Evolutionary conservation across 2,329 filamentous ascomycete species (phyloP).

Genomic region (Aaosphaeria arxii): DNA sequence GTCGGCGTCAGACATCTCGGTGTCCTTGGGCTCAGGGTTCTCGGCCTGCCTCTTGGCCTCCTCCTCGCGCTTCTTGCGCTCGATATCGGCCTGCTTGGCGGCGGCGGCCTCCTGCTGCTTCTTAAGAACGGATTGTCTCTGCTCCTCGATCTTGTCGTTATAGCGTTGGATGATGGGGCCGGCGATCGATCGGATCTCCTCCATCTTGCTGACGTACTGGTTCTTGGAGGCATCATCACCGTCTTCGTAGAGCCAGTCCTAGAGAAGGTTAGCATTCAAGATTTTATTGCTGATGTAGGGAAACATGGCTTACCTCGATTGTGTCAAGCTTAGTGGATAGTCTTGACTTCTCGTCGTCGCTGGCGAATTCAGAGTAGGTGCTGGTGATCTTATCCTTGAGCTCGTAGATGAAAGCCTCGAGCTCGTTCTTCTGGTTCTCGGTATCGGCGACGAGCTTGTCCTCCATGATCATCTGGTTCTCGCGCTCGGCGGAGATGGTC

Average conservation of each 20-base stretch:
- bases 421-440: conserved; percentile 99
- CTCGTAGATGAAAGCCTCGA: conserved; percentile 97
- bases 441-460: conserved; percentile 98
- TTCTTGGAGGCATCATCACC: conserved; percentile 93
- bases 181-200: conserved; percentile 87
- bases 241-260: conserved; percentile 99
- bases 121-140: conserved; percentile 70
- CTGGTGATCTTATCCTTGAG: conserved; percentile 93
- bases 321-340: conserved; percentile 79
- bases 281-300: not conserved
- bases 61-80: conserved; percentile 75
- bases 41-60: conserved; percentile 60
- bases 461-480: conserved; percentile 90
- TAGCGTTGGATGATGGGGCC: conserved; percentile 92
- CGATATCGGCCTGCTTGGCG: conserved; percentile 63
- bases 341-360: conserved; percentile 87
- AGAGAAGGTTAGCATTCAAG: conserved; percentile 9
- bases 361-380: conserved; percentile 83
- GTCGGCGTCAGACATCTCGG: conserved; percentile 62
- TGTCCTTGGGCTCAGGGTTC: conserved; percentile 41
- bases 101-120: conserved; percentile 63
- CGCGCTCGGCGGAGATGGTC: conserved; percentile 71
- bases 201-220: conserved; percentile 90
- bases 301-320: conserved; percentile 68
- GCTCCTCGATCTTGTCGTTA: conserved; percentile 88